Base-by-base conservation (phyloP, 78 protist species). In the Dictyostelium intermedium region DNA sequence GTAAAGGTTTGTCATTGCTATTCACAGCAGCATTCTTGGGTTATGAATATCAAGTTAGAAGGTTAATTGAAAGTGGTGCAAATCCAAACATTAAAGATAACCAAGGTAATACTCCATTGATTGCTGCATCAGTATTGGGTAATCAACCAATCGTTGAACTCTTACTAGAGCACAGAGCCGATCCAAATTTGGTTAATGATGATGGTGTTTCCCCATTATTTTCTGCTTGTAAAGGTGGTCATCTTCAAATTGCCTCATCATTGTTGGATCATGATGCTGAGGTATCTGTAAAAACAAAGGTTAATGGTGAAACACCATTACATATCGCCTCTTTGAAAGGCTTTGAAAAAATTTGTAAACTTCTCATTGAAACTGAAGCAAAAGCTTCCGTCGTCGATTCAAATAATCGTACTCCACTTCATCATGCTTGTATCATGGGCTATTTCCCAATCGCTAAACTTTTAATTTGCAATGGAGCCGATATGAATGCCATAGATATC, bases 31-130 rank as follows among this genome's bases (percentile, higher is more conserved):
- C 94, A 2, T 74, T 89, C 35, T 66, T 89, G 35, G 94, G 94
- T 9, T 89, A 89, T 30, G 94, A 89, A 69, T 89, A 63, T 74
- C 94, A 89, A 80, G 94, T 80, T 8, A 32, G 94, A 66, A 37
- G 94, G 43, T 34, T 89, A 8, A 80, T 89, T n/a, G 94, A 89
- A 30, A 74, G 81, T 80, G 94, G 94, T 70, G 94, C 94, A 74
- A 70, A 89, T 69, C 87, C 94, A 89, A 89, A 89, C 18, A 89
- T 89, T 8, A 72, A 74, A 43, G 94, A 89, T 35, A 89, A 80
- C 25, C 82, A 78, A 43, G 94, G 94, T 1, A 89, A 89, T 35
- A 89, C 94, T n/a, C 94, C 94, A 56, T 27, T 89, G 9, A 83
- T 89, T 45, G 94, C 94, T 27, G 94, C 94, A 0, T 78, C 94